Base-by-base conservation (phyloP, 1,284 basidiomycete genomes). In the Thecaphora thlaspeos region DNA sequence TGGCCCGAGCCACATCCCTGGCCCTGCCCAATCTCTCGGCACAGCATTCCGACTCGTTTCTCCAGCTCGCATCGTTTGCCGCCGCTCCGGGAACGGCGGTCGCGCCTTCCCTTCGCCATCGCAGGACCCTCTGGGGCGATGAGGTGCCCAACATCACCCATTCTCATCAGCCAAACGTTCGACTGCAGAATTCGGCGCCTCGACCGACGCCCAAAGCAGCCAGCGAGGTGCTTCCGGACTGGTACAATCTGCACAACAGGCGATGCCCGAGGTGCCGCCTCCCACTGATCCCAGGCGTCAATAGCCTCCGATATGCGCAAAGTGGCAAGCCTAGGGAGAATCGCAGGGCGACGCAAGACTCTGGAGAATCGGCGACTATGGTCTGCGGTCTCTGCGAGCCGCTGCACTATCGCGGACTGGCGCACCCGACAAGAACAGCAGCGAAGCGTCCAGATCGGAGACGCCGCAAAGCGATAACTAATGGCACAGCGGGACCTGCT, bases 11-110 rank as follows among this genome's bases (percentile, higher is more conserved):
- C 21, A 43, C 51, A 9, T 40, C 41, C 17, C 38, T 30, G 9
- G 49, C 43, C 4, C 43, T 64, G 4, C 61, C 61, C 11, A 46
- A 51, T 8, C 51, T 64, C 8, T 50, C 61, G 0, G 40, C 57
- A 4, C 30, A 46, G 4, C 61, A 64, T n/a, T 60, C 57, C 1
- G 50, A 48, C 1, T 45, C 45, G 2, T 64, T 64, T 19, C 48
- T 60, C 5, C 26, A 44, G 41, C 52, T 63, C 17, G 61, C 61
- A 1, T 10, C 26, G 0, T 50, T 52, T 19, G 26, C 37, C 9
- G 28, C 45, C 2, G 17, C 17, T 0, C n/a, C 50, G 8, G 52
- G 49, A 49, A 36, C 52, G 5, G 36, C 46, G 1, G 52, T 44
- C 34, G 18, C 52, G 5, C 40, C 47, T 4, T 30, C 61, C 14